Base-by-base conservation (phyloP, 805 yeast genomes). In the Clavispora phyllophila region DNA sequence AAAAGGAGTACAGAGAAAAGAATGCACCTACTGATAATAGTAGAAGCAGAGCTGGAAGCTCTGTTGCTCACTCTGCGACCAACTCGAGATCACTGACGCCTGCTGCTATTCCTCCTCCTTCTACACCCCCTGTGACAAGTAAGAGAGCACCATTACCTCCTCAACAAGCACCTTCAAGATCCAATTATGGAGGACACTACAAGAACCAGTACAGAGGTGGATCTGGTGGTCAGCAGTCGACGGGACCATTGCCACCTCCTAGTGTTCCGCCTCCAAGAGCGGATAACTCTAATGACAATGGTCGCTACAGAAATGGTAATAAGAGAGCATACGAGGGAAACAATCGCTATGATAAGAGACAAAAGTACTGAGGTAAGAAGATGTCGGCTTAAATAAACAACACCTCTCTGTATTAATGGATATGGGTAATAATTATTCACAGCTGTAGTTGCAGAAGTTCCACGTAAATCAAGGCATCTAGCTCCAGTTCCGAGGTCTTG, bases 261-360 rank as follows among this genome's bases (percentile, higher is more conserved):
- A 26, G 45, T 12, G 50, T 48, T 13, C 54, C 51, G 7, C 55
- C 53, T n/a, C 33, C 42, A 14, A 39, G 27, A 22, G 37, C 27
- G 26, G 45, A 34, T 38, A 41, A 15, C 27, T 41, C 12, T 33
- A 43, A 18, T 1, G 39, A 25, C 5, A 37, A 29, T 23, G 42
- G 15, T 4, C 24, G 26, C n/a, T 17, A 34, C 19, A 24, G 15
- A 9, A 24, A 41, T 14, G 14, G 36, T 10, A 44, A 13, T 31
- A 62, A 63, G 40, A 48, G 67, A 41, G 54, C 55, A 35, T 44
- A 39, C 38, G 68, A 63, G 15, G 48, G 46, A n/a, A 53, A 54
- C n/a, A 47, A 57, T 27, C 48, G 52, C 5, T 56, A 59, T 41
- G 66, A 63, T 34, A 66, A 66, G 43, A 62, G 58, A 44, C 56